Percentiles rank a stretch among this genome's conserved stretches.
These are phyloP conservation scores for Coelastrella sp. DNA, from an alignment of 139 green algal species.

Conservation along the genomic window DNA sequence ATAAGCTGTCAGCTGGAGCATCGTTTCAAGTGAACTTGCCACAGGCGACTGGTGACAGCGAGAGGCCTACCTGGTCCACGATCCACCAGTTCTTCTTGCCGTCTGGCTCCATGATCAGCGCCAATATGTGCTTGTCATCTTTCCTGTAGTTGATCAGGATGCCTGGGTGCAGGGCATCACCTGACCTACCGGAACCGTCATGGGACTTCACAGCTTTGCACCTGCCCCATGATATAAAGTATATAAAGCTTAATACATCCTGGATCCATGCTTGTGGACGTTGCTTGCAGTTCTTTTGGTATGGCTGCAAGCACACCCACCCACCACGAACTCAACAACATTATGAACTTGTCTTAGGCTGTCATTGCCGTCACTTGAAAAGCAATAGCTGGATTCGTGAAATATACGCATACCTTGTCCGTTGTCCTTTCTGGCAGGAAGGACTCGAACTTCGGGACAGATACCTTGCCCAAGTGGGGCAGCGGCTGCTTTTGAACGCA, in stretches of 20 bases:
- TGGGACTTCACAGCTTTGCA: slow-evolving; percentile 28
- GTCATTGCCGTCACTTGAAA: too few species aligned
- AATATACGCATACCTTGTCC: not conserved
- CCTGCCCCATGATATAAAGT: not conserved
- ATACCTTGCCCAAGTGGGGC: not conserved
- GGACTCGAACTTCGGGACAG: not conserved
- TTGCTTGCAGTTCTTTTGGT: too few species aligned
- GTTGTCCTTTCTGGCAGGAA: not conserved
- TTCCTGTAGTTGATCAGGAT: slow-evolving; percentile 64
- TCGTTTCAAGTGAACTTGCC: too few species aligned
- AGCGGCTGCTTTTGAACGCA: not conserved
- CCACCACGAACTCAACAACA: not conserved
- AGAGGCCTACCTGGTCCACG: slow-evolving; percentile 53
- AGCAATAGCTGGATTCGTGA: too few species aligned
- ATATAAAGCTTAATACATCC: too few species aligned
- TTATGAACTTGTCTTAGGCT: not conserved
- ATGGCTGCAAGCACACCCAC: not conserved
- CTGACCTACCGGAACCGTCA: not conserved
- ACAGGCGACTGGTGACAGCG: not conserved
- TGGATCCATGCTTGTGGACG: too few species aligned
- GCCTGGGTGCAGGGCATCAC: slow-evolving; percentile 41
- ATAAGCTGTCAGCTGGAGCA: too few species aligned
- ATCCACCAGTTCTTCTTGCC: slow-evolving; percentile 73
- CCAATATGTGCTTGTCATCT: slow-evolving; percentile 47
- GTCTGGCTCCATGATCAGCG: slow-evolving; percentile 56